These are phyloP conservation scores for Calonectria leucothoes DNA, from an alignment of 2,329 filamentous ascomycete genomes.

Conservation along the genomic window DNA sequence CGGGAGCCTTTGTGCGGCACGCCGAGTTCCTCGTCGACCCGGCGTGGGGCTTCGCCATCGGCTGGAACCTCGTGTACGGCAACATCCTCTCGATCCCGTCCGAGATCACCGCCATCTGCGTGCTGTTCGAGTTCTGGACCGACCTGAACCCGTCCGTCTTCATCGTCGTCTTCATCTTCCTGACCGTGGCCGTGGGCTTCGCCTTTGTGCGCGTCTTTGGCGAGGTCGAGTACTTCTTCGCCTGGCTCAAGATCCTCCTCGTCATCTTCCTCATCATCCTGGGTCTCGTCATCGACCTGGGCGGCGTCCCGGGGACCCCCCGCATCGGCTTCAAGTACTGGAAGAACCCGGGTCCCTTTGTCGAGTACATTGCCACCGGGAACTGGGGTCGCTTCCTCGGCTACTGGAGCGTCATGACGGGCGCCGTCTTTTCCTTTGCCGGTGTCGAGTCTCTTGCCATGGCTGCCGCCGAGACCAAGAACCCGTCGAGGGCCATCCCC, in stretches of 20 bases:
- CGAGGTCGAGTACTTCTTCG: constrained; percentile 64
- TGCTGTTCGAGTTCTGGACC: constrained; percentile 54
- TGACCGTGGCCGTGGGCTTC: constrained; percentile 38
- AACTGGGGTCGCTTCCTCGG: constrained; percentile 74
- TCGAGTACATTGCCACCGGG: constrained; percentile 70
- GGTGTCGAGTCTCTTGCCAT: constrained; percentile 74
- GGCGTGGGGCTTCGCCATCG: constrained; percentile 65
- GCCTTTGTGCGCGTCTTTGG: constrained; percentile 64
- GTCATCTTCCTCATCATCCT: constrained; percentile 64
- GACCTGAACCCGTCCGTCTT: constrained; percentile 43
- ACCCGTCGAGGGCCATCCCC: constrained; percentile 65
- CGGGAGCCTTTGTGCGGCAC: constrained; percentile 61
- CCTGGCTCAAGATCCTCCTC: constrained; percentile 61
- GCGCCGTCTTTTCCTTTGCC: constrained; percentile 76
- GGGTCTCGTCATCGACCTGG: constrained; percentile 51
- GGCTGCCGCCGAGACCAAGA: constrained; percentile 68
- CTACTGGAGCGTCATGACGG: constrained; percentile 70
- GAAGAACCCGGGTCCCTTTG: constrained; percentile 74
- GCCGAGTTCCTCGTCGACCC: constrained; percentile 64
- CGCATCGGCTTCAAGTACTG: constrained; percentile 40
- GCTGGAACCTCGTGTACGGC: constrained; percentile 64
- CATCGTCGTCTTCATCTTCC: constrained; percentile 40
- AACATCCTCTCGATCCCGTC: constrained; percentile 63
- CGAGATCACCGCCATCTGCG: constrained; percentile 59
- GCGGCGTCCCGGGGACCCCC: constrained; percentile 35